Conservation (phyloP, 1,284 basidiomycete species). For the Mixia osmundae region DNA sequence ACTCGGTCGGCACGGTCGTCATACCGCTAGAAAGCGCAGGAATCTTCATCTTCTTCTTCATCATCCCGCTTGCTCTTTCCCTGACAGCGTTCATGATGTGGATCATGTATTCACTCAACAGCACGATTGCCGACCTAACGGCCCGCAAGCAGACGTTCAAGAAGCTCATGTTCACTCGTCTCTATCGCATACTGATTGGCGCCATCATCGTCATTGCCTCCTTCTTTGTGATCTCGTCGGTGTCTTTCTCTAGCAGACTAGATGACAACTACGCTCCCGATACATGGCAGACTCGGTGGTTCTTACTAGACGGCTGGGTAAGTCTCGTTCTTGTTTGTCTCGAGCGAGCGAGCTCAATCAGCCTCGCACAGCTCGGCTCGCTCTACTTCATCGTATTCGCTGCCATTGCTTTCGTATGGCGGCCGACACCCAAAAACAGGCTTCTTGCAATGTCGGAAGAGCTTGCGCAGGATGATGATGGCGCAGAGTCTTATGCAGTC, state of each 20-base stretch:
- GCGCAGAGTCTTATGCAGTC: constrained; percentile 77
- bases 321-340: background rate
- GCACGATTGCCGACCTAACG: constrained; percentile 56
- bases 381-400: constrained; percentile 58
- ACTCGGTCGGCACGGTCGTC: constrained; percentile 75
- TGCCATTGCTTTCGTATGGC: constrained; percentile 73
- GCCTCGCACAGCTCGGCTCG: background rate
- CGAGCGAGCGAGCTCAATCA: background rate
- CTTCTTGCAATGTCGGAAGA: constrained; percentile 71
- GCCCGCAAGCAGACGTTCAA: constrained; percentile 72
- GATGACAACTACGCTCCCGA: constrained; percentile 81
- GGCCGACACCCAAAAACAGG: constrained; percentile 75
- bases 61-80: constrained; percentile 51
- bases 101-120: constrained; percentile 33
- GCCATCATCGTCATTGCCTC: constrained; percentile 59
- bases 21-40: constrained; percentile 46
- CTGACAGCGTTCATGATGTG: constrained; percentile 80
- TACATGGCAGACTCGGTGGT: constrained; percentile 88
- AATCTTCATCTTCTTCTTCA: constrained; percentile 24
- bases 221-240: constrained; percentile 72
- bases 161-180: constrained; percentile 26
- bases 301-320: constrained; percentile 19
- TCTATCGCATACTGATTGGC: constrained; percentile 67
- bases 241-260: constrained; percentile 70
- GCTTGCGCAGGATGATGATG: constrained; percentile 64